phyloP scores from a whole-genome alignment of 331 rosid species.

The Arachis monticola region DNA sequence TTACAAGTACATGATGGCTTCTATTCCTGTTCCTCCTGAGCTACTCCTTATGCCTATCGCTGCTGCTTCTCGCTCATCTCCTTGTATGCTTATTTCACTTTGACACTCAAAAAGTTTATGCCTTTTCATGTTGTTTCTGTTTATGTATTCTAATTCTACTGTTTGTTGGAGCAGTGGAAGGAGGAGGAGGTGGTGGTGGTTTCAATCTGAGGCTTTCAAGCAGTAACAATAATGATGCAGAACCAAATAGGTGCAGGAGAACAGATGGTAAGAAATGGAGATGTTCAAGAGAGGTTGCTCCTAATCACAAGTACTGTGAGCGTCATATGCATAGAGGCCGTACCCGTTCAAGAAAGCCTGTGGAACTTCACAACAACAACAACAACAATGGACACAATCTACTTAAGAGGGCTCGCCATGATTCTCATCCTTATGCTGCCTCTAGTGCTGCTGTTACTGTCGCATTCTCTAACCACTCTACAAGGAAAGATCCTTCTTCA shows the following conservation, averaged over 20 bases:
- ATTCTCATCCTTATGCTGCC: constrained; percentile 39
- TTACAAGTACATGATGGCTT: constrained; percentile 84
- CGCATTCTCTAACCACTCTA: constrained; percentile 40
- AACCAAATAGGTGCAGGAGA: constrained; percentile 81
- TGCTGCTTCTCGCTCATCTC: constrained; percentile 29
- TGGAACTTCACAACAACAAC: constrained; percentile 67
- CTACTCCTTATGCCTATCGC: constrained; percentile 50
- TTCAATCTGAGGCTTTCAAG: constrained; percentile 60
- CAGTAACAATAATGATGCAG: constrained; percentile 52
- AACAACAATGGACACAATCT: constrained; percentile 5
- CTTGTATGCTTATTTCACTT: constrained; percentile 36
- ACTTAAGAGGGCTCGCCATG: constrained; percentile 61
- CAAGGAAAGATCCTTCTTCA: constrained; percentile 42
- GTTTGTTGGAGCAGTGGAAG: constrained; percentile 43
- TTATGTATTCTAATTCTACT: not conserved
- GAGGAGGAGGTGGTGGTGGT: constrained; percentile 18
- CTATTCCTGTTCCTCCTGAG: constrained; percentile 70
- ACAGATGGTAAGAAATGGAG: constrained; percentile 97
- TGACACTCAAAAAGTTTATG: not conserved
- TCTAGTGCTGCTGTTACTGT: constrained; percentile 25
- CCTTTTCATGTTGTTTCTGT: constrained; percentile 35
- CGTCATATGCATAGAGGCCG: constrained; percentile 82
- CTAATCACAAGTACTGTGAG: constrained; percentile 73
- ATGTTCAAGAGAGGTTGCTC: constrained; percentile 76
- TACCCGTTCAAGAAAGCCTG: constrained; percentile 98